A percentile compares a stretch with the other conserved stretches of the same genome.
Evolutionary conservation across 2,329 filamentous ascomycete genomes (phyloP).

Genomic region (Hypoxylon sp.): DNA sequence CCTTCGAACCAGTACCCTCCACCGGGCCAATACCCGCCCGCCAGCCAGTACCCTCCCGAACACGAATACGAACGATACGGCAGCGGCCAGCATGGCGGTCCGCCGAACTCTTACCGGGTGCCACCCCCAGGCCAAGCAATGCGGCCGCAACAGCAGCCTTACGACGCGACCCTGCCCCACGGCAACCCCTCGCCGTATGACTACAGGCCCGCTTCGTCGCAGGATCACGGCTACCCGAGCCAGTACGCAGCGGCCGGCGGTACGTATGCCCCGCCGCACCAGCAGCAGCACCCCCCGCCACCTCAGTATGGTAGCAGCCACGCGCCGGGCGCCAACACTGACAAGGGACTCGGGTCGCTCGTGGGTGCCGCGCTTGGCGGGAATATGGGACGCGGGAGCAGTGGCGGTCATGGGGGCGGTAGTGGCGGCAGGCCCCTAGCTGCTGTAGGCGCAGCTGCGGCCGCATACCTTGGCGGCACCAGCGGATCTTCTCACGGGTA

Average conservation of each 20-base stretch:
- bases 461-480: constrained; percentile 34
- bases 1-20: constrained; percentile 32
- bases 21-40: constrained; percentile 30
- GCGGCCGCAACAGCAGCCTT: constrained; percentile 33
- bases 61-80: constrained; percentile 34
- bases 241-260: constrained; percentile 33
- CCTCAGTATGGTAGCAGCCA: constrained; percentile 14
- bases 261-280: constrained; percentile 34
- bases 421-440: constrained; percentile 27
- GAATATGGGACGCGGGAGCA: constrained; percentile 19
- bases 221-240: constrained; percentile 30
- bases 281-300: constrained; percentile 24
- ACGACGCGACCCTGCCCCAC: constrained; percentile 29
- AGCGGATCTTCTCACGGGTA: constrained; percentile 21
- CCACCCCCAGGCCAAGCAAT: constrained; percentile 33
- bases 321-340: constrained; percentile 14
- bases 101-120: constrained; percentile 19
- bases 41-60: constrained; percentile 31
- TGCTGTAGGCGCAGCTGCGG: constrained; percentile 38
- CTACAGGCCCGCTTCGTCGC: constrained; percentile 15
- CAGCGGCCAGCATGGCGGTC: constrained; percentile 19
- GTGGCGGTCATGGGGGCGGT: background rate
- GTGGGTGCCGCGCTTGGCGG: constrained; percentile 35
- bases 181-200: constrained; percentile 31
- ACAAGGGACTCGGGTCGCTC: constrained; percentile 39